These are phyloP conservation scores for Mortierella sp. DNA, from an alignment of 371 early-diverging fungal genomes.

Conservation along the genomic window DNA sequence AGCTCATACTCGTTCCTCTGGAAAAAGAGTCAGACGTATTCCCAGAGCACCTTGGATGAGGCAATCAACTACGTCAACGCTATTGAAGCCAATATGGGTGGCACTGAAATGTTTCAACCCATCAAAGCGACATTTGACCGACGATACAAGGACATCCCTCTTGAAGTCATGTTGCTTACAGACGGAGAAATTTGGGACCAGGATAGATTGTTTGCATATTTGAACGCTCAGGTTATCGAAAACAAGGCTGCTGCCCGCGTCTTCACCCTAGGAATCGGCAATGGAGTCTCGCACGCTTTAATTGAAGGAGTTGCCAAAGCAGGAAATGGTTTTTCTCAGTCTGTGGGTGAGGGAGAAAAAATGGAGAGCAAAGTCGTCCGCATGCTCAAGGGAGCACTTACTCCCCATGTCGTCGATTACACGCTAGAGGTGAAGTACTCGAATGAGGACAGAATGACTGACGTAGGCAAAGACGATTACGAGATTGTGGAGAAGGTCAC, in stretches of 20 bases:
- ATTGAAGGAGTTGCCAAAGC: constrained; percentile 61
- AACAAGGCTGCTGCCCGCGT: constrained; percentile 45
- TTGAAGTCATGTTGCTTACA: constrained; percentile 60
- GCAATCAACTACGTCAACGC: constrained; percentile 38
- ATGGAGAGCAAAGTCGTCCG: constrained; percentile 62
- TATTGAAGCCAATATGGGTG: constrained; percentile 59
- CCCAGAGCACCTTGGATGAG: constrained; percentile 35
- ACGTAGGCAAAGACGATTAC: constrained; percentile 19
- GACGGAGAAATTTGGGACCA: constrained; percentile 63
- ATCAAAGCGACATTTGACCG: constrained; percentile 49
- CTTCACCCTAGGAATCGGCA: constrained; percentile 63
- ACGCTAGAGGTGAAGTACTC: constrained; percentile 51
- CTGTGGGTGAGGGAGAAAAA: constrained; percentile 59
- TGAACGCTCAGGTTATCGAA: constrained; percentile 35
- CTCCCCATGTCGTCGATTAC: constrained; percentile 59
- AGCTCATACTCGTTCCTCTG: constrained; percentile 45
- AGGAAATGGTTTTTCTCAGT: constrained; percentile 62
- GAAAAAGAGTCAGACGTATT: constrained; percentile 52
- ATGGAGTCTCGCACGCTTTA: constrained; percentile 59
- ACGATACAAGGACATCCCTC: constrained; percentile 54
- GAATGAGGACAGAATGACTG: constrained; percentile 15
- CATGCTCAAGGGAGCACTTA: constrained; percentile 62
- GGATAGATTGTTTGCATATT: constrained; percentile 28
- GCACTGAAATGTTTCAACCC: constrained; percentile 59
- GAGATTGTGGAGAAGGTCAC: constrained; percentile 22